Conservation (phyloP, 148 eudicot species). For the Dianthus caryophyllus region DNA sequence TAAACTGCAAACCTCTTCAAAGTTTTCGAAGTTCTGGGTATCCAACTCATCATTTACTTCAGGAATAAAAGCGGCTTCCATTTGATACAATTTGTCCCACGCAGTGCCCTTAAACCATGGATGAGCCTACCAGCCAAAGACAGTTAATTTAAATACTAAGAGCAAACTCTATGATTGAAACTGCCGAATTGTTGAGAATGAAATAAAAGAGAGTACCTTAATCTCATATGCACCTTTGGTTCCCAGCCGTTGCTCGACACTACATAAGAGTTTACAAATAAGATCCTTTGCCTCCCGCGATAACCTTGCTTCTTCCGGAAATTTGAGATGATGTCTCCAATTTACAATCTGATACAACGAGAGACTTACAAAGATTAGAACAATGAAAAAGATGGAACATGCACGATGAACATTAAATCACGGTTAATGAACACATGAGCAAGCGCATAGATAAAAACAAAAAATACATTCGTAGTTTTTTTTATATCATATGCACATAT, state of each 20-base stretch:
- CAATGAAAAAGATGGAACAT: not conserved
- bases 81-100: conserved; percentile 84
- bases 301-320: conserved; percentile 94
- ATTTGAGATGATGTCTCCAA: conserved; percentile 95
- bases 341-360: conserved; percentile 67
- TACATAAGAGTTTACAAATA: conserved; percentile 81
- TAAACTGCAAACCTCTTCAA: conserved; percentile 67
- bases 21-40: conserved; percentile 96
- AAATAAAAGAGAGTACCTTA: conserved; percentile 48
- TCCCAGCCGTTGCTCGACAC: conserved; percentile 89
- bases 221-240: conserved; percentile 93
- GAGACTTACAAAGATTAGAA: not conserved
- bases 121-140: conserved; percentile 54
- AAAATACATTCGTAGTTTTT: too few relatives aligned
- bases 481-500: not conserved
- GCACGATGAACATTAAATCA: not conserved
- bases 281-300: conserved; percentile 98
- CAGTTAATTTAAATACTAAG: conserved; percentile 5
- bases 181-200: not conserved
- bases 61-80: conserved; percentile 94
- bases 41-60: conserved; percentile 98
- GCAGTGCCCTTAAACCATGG: conserved; percentile 85
- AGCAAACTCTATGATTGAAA: not conserved
- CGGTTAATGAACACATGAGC: not conserved
- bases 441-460: not conserved